phyloP scores from a whole-genome alignment of 2,329 filamentous ascomycete genomes.

The Fusarium lyarnte region DNA sequence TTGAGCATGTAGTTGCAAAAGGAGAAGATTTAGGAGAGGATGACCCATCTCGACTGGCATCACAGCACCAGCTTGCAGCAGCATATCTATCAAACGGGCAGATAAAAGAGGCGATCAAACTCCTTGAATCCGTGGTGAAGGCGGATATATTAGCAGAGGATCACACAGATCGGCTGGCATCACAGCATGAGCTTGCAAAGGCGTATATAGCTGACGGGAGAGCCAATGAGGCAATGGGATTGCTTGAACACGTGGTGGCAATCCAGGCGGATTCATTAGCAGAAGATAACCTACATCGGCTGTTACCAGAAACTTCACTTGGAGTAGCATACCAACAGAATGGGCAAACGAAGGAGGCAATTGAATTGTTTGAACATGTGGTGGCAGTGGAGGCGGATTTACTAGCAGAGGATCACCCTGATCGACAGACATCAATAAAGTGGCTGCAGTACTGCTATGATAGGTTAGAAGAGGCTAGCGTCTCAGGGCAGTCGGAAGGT shows the following conservation, averaged over 20 bases:
- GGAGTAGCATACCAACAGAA: background rate
- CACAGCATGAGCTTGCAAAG: background rate
- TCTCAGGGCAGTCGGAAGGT: rapidly evolving
- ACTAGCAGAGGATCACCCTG: background rate
- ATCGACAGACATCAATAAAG: rapidly evolving
- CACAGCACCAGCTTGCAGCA: background rate
- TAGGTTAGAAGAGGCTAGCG: rapidly evolving
- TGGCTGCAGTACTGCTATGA: background rate
- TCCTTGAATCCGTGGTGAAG: too few relatives aligned
- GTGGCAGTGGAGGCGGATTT: background rate
- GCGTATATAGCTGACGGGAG: too few relatives aligned
- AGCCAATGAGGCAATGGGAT: too few relatives aligned
- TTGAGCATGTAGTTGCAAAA: slow-evolving; percentile 7
- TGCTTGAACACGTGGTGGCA: too few relatives aligned
- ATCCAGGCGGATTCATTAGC: too few relatives aligned
- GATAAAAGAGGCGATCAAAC: background rate
- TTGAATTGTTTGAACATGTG: slow-evolving; percentile 4
- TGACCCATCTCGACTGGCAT: background rate
- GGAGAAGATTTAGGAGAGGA: background rate
- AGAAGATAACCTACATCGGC: too few relatives aligned
- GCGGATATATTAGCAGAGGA: too few relatives aligned
- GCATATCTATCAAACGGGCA: background rate
- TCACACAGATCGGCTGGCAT: background rate
- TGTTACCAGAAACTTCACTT: background rate
- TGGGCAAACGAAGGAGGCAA: background rate